phyloP scores from a whole-genome alignment of 805 yeast species.

The Yarrowia porcina region DNA sequence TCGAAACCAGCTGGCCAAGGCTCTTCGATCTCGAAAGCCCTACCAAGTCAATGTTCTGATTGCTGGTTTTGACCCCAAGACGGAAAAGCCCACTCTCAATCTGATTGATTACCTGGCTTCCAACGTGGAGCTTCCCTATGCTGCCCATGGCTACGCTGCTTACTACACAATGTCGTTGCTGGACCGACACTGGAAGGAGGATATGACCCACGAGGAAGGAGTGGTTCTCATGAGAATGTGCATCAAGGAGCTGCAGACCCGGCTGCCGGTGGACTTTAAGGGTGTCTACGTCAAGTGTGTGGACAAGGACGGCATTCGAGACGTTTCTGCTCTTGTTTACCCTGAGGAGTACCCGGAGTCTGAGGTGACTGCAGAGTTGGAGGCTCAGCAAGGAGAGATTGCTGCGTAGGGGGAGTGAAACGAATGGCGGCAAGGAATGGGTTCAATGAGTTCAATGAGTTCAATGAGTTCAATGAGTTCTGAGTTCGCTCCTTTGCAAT shows the following conservation, averaged over 20 bases:
- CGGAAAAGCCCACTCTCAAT: slow-evolving; percentile 61
- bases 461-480: too few relatives aligned
- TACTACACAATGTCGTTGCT: slow-evolving; percentile 86
- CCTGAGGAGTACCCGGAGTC: slow-evolving; percentile 21
- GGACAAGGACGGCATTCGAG: slow-evolving; percentile 53
- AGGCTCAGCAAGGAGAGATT: slow-evolving; percentile 16
- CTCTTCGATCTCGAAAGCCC: slow-evolving; percentile 90
- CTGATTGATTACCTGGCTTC: slow-evolving; percentile 96
- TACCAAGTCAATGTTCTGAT: slow-evolving; percentile 88
- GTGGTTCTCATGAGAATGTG: slow-evolving; percentile 68
- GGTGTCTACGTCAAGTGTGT: slow-evolving; percentile 71
- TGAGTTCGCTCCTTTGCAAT: too few relatives aligned
- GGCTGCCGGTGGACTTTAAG: slow-evolving; percentile 94
- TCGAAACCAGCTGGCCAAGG: slow-evolving; percentile 81
- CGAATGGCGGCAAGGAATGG: too few relatives aligned
- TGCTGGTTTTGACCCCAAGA: slow-evolving; percentile 72
- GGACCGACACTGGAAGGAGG: slow-evolving; percentile 83
- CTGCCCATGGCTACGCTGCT: slow-evolving; percentile 98
- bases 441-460: not conserved
- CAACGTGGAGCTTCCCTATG: slow-evolving; percentile 84
- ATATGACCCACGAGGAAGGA: slow-evolving; percentile 75
- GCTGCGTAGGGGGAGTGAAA: not conserved
- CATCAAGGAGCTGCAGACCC: slow-evolving; percentile 68
- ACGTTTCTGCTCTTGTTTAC: not conserved
- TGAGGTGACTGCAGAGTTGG: not conserved